A percentile compares a stretch with the other conserved stretches of the same genome.
Conservation (phyloP, 169 alveolate genomes). For the Perkinsus olseni region DNA sequence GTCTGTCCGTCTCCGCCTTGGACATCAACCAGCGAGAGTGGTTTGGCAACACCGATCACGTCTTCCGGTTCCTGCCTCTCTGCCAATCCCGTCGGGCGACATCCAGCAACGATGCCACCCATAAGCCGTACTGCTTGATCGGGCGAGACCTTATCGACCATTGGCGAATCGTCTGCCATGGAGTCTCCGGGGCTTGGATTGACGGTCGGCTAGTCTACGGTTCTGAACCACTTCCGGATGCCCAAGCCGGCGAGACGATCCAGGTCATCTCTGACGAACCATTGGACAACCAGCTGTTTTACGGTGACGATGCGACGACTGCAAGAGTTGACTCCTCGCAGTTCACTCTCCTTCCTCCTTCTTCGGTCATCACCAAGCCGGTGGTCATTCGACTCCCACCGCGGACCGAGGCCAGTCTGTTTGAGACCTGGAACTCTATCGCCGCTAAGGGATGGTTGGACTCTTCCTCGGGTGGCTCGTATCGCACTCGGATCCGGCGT, state of each 20-base stretch:
- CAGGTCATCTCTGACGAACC: neutral
- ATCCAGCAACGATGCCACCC: neutral
- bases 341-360: neutral
- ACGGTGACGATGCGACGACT: neutral
- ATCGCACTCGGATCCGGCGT: neutral
- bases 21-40: neutral
- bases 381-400: neutral
- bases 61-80: neutral
- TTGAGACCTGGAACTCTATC: neutral
- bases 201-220: neutral
- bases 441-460: neutral
- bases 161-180: neutral
- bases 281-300: neutral
- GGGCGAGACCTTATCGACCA: neutral
- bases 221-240: no score
- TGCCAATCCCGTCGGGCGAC: neutral
- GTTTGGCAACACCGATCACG: neutral
- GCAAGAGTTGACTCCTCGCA: neutral
- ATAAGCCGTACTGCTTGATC: neutral
- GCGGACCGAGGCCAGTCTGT: neutral
- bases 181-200: neutral
- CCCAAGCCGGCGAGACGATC: no score
- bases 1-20: neutral
- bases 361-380: neutral
- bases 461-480: neutral